Evolutionary conservation across 768 basidiomycete species (phyloP).

Genomic region (Pisolithus microcarpus): DNA sequence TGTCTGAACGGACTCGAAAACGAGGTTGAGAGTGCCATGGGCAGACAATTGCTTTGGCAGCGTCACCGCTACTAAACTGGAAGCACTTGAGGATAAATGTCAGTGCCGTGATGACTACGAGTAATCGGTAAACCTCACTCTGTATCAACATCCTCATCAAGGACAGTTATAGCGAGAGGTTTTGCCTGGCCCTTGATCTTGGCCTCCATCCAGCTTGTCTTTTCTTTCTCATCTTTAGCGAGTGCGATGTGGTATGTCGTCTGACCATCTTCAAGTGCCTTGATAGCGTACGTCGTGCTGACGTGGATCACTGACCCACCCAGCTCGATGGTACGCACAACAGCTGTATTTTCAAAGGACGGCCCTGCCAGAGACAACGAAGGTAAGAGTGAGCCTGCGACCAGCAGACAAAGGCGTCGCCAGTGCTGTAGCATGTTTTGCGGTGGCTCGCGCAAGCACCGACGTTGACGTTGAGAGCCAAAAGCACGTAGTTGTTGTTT

Average conservation of each 20-base stretch:
- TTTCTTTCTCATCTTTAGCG: slow-evolving; percentile 50
- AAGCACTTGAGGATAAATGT: slow-evolving; percentile 32
- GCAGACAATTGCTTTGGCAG: slow-evolving; percentile 54
- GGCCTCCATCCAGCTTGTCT: slow-evolving; percentile 73
- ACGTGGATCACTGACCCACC: slow-evolving; percentile 84
- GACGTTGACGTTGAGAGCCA: slow-evolving; percentile 1
- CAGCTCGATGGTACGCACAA: slow-evolving; percentile 85
- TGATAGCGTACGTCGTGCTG: slow-evolving; percentile 83
- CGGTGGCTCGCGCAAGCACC: slow-evolving; percentile 24
- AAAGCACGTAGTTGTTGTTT: slow-evolving; percentile 10
- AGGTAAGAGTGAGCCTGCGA: slow-evolving; percentile 34
- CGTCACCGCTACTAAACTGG: slow-evolving; percentile 51
- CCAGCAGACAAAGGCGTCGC: slow-evolving; percentile 42
- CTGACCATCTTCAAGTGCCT: slow-evolving; percentile 55
- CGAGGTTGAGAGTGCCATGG: slow-evolving; percentile 64
- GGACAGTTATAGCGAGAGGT: slow-evolving; percentile 45
- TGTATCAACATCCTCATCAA: slow-evolving; percentile 38
- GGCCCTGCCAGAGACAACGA: slow-evolving; percentile 35
- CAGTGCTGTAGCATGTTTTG: slow-evolving; percentile 36
- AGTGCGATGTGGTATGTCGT: slow-evolving; percentile 65
- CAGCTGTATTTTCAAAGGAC: slow-evolving; percentile 81
- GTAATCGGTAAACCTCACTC: slow-evolving; percentile 38
- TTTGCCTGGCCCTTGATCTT: slow-evolving; percentile 66
- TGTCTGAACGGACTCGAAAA: slow-evolving; percentile 71
- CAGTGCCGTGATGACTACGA: slow-evolving; percentile 4